Evolutionary conservation across 2,329 filamentous ascomycete species (phyloP).

Genomic region (Colletotrichum neosansevieriae): DNA sequence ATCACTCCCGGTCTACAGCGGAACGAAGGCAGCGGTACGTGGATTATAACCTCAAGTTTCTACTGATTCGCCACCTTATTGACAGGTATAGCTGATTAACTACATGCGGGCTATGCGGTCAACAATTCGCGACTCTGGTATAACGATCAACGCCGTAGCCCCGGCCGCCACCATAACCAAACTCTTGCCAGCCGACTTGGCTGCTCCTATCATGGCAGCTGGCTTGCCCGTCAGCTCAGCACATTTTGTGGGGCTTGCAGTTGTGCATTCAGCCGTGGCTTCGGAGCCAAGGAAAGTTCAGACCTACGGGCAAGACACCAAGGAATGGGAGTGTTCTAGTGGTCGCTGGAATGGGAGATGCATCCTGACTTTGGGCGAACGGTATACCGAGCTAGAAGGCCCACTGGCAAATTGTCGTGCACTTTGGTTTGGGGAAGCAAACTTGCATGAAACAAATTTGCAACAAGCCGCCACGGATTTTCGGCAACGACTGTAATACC

Average conservation of each 20-base stretch:
- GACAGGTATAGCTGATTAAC: constrained; percentile 39
- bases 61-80: not conserved
- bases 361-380: not conserved
- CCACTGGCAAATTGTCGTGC: not conserved
- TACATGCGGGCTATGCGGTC: constrained; percentile 50
- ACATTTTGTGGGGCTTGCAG: constrained; percentile 49
- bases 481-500: not conserved
- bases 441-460: not conserved
- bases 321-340: not conserved
- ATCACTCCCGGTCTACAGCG: constrained; percentile 49
- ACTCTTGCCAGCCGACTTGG: constrained; percentile 48
- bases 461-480: constrained; percentile 5
- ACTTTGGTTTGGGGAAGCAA: not conserved
- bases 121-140: constrained; percentile 43
- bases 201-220: constrained; percentile 45
- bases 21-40: constrained; percentile 38
- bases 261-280: constrained; percentile 53
- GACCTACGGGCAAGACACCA: not conserved
- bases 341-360: constrained; percentile 6
- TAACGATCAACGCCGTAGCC: constrained; percentile 54
- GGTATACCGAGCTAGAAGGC: not conserved
- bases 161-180: constrained; percentile 50
- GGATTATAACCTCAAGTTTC: too few species aligned
- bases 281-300: not conserved
- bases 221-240: constrained; percentile 50